Conservation (phyloP, 208 protist species). For the Trypanosoma conorhini region DNA sequence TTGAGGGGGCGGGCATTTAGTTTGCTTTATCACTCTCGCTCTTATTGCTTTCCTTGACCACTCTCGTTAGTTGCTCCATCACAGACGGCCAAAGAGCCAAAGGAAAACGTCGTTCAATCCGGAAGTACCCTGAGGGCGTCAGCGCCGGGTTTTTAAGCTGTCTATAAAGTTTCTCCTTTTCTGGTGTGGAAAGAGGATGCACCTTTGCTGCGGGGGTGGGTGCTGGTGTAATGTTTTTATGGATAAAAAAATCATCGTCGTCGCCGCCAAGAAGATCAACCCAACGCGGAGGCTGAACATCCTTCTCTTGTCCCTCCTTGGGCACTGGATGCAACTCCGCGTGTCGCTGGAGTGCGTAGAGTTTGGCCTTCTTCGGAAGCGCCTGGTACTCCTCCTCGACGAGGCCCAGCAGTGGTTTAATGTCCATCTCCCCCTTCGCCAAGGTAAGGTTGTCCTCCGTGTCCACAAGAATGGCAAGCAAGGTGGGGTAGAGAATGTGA, state of each 20-base stretch:
- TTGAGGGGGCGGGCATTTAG: background rate
- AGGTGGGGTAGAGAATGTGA: slow-evolving; percentile 85
- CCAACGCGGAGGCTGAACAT: slow-evolving; percentile 16
- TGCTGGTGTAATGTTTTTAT: background rate
- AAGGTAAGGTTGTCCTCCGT: slow-evolving; percentile 60
- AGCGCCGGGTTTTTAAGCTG: slow-evolving; percentile 35
- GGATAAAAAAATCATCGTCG: slow-evolving; percentile 28
- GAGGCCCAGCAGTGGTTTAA: slow-evolving; percentile 54
- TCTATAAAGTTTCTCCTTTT: slow-evolving; percentile 78
- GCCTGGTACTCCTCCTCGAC: slow-evolving; percentile 67
- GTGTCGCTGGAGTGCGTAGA: slow-evolving; percentile 62
- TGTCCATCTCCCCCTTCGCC: slow-evolving; percentile 68
- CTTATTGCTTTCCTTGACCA: slow-evolving; percentile 2
- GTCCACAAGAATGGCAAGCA: slow-evolving; percentile 56
- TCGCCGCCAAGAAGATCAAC: slow-evolving; percentile 30
- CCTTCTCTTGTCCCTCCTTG: background rate
- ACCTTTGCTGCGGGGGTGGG: background rate
- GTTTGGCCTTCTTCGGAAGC: slow-evolving; percentile 70
- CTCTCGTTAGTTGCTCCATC: slow-evolving; percentile 50
- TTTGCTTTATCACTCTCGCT: background rate
- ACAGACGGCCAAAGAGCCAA: slow-evolving; percentile 74
- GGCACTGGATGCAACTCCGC: slow-evolving; percentile 37
- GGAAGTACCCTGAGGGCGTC: slow-evolving; percentile 46
- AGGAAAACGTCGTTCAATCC: slow-evolving; percentile 67
- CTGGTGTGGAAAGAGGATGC: slow-evolving; percentile 37